Base-by-base conservation (phyloP, 2,329 filamentous ascomycete species). In the Penicillium verrucosum region DNA sequence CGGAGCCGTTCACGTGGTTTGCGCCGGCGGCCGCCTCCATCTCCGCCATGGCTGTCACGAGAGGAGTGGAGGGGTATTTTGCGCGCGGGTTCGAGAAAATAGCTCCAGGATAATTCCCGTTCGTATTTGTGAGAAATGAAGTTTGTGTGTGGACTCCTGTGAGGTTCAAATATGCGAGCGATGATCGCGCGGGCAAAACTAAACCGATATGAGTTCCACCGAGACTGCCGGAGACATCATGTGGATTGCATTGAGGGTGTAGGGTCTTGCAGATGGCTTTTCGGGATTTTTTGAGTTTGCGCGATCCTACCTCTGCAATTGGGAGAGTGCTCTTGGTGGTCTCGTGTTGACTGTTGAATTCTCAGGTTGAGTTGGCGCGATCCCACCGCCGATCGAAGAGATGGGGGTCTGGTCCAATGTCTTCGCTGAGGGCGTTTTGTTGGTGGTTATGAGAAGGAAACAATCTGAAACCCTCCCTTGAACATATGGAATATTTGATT, bases 1-100 rank as follows among this genome's bases (percentile, higher is more conserved):
- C 44, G 30, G 57, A 57, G 46, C 65, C 69, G 51, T 68, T 68
- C 49, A 49, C 57, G 51, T 66, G 64, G 51, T 53, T 66, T 58
- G 57, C 51, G 52, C 59, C 57, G 30, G 57, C 53, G 51, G 59
- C 46, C 46, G 42, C 46, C 44, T 61, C 64, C 60, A 64, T 67
- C 36, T 64, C 60, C 51, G 59, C 63, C 66, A 67, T 70, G 43
- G 44, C 58, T 54, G 50, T 50, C 32, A 32, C 37, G 25, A 27
- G 23, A 40, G 16, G 27, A 48, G 38, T 10, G 14, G n/a, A 30
- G 27, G 21, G 14, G 11, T 29, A n/a, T 30, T 10, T 45, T 42
- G 11, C n/a, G 38, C 29, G n/a, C 14, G 3, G 18, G 16, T 8
- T 43, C 29, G 27, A 14, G 18, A 23, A 10, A 21, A 18, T 14